Evolutionary conservation across 139 green algal genomes (phyloP).

Genomic region (Haematococcus lacustris): DNA sequence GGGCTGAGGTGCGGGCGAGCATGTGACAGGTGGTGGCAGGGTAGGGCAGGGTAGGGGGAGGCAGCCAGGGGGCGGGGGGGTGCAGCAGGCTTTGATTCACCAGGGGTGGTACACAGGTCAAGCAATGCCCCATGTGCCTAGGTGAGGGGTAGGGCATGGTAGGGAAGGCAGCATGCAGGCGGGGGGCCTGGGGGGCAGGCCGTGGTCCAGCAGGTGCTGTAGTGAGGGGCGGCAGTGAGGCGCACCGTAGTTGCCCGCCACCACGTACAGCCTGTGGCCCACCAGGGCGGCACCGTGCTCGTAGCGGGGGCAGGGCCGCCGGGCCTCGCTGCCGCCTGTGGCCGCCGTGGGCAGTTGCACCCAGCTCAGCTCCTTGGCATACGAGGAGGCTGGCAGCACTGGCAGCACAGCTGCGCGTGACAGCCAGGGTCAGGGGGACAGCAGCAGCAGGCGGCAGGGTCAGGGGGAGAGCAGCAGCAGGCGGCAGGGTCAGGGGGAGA

Average conservation of each 20-base stretch:
- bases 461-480: too few relatives aligned
- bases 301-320: slow-evolving; percentile 54
- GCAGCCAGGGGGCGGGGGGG: neutral
- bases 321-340: slow-evolving; percentile 1
- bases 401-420: neutral
- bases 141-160: too few relatives aligned
- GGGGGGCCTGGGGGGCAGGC: too few relatives aligned
- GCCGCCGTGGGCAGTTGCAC: neutral
- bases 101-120: neutral
- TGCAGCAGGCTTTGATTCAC: neutral
- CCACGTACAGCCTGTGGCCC: slow-evolving; percentile 57
- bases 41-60: too few relatives aligned
- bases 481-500: too few relatives aligned
- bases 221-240: neutral
- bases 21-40: too few relatives aligned
- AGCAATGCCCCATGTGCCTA: too few relatives aligned
- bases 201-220: too few relatives aligned
- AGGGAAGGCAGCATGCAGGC: neutral
- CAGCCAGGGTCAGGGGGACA: neutral
- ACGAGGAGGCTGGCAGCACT: neutral
- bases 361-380: too few relatives aligned
- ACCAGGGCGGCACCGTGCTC: slow-evolving; percentile 73
- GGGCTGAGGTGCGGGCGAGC: too few relatives aligned
- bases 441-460: too few relatives aligned
- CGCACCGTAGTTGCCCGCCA: slow-evolving; percentile 80